Conservation (phyloP, 495 filamentous ascomycete genomes). For the Aspergillus funiculosus region DNA sequence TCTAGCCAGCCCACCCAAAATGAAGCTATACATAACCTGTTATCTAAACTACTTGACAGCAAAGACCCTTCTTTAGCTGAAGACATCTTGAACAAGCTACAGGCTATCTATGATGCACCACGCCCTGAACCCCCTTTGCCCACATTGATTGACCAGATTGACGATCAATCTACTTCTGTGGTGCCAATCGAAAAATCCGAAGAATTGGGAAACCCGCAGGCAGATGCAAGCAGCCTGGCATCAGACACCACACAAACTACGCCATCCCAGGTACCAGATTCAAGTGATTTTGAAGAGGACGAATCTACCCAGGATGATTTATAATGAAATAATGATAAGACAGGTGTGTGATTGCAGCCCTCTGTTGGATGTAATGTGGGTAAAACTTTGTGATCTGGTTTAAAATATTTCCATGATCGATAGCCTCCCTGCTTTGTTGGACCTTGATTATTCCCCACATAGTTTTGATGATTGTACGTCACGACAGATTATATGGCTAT, state of each 20-base stretch:
- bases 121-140: conserved; percentile 47
- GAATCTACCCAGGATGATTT: conserved; percentile 49
- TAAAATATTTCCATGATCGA: conserved; percentile 13
- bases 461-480: conserved; percentile 33
- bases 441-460: conserved; percentile 38
- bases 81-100: conserved; percentile 66
- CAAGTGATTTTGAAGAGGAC: neutral
- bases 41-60: conserved; percentile 70
- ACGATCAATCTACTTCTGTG: neutral
- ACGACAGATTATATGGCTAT: conserved; percentile 18
- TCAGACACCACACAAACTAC: neutral
- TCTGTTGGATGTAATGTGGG: neutral
- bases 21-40: conserved; percentile 60
- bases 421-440: conserved; percentile 7
- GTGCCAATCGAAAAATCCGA: neutral
- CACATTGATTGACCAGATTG: conserved; percentile 23
- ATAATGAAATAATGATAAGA: conserved; percentile 24
- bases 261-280: neutral
- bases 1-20: conserved; percentile 20
- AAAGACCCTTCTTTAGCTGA: conserved; percentile 81
- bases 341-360: neutral
- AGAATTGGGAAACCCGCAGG: neutral
- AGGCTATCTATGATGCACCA: conserved; percentile 55
- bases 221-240: neutral
- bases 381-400: neutral